Conservation (phyloP, 75 land plant species). For the Sequoia sempervirens region DNA sequence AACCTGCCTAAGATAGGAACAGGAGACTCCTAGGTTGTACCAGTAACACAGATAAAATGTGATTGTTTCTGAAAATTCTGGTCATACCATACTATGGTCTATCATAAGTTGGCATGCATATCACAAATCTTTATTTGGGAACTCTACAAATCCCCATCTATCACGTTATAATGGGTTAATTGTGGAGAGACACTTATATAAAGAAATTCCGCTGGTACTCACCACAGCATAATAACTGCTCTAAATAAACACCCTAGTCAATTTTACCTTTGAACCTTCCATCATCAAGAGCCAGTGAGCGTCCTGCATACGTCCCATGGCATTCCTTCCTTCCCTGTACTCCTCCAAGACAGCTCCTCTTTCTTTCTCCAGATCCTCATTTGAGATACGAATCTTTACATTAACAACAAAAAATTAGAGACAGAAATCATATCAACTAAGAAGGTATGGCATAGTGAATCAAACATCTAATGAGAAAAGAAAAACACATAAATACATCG, state of each 20-base stretch:
- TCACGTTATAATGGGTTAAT: not conserved
- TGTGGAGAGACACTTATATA: not conserved
- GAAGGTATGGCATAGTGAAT: not conserved
- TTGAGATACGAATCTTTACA: slow-evolving; percentile 79
- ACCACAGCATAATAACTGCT: not conserved
- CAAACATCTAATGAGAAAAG: not conserved
- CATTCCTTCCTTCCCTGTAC: slow-evolving; percentile 90
- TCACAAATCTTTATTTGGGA: not conserved
- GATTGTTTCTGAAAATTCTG: not conserved
- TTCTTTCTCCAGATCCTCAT: slow-evolving; percentile 92
- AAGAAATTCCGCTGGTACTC: not conserved
- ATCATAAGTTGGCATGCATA: not conserved
- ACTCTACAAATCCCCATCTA: not conserved
- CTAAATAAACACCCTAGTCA: not conserved
- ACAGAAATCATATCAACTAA: slow-evolving; percentile 1
- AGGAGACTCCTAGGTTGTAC: too few species aligned
- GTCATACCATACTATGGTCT: not conserved
- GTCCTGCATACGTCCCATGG: slow-evolving; percentile 92
- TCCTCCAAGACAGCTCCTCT: slow-evolving; percentile 98
- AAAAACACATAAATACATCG: not conserved
- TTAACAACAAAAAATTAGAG: not conserved
- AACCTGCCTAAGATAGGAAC: too few species aligned
- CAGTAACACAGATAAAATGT: not conserved
- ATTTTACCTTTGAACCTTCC: slow-evolving; percentile 86
- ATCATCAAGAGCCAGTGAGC: slow-evolving; percentile 92